Conservation (phyloP, 2,329 filamentous ascomycete species). For the Sordariomycetes sp. region DNA sequence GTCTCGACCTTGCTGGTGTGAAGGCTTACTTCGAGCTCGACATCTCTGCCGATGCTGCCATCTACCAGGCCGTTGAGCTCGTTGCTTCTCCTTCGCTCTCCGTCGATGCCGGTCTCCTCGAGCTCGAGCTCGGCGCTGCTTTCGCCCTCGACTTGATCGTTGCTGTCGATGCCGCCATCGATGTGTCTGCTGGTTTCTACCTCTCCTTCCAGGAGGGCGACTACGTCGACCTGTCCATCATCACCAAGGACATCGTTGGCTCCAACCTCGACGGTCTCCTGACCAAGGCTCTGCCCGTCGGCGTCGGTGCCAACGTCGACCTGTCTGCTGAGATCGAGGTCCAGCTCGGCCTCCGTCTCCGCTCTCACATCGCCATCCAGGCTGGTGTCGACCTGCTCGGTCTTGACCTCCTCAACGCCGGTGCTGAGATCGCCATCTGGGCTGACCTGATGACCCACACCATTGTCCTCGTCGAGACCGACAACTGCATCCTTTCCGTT, state of each 20-base stretch:
- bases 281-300: slow-evolving; percentile 14
- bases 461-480: slow-evolving; percentile 25
- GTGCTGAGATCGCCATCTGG: slow-evolving; percentile 35
- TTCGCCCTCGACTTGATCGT: slow-evolving; percentile 44
- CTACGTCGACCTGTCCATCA: slow-evolving; percentile 27
- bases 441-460: slow-evolving; percentile 46
- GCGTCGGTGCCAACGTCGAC: slow-evolving; percentile 13
- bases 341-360: slow-evolving; percentile 39
- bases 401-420: slow-evolving; percentile 24
- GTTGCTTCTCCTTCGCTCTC: slow-evolving; percentile 26
- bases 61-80: slow-evolving; percentile 41
- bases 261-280: slow-evolving; percentile 28
- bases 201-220: slow-evolving; percentile 38
- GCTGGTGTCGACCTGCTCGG: slow-evolving; percentile 17
- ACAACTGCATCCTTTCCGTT: slow-evolving; percentile 22
- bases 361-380: slow-evolving; percentile 32
- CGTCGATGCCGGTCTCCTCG: slow-evolving; percentile 30
- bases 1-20: slow-evolving; percentile 37
- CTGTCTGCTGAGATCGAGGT: slow-evolving; percentile 34
- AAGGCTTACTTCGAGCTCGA: slow-evolving; percentile 43
- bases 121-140: slow-evolving; percentile 34
- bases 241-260: slow-evolving; percentile 27
- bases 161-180: slow-evolving; percentile 34
- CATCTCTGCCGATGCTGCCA: slow-evolving; percentile 30
- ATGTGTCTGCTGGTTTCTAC: slow-evolving; percentile 36